Evolutionary conservation across 1,284 basidiomycete species (phyloP).

Genomic region (Apiotrichum gamsii): DNA sequence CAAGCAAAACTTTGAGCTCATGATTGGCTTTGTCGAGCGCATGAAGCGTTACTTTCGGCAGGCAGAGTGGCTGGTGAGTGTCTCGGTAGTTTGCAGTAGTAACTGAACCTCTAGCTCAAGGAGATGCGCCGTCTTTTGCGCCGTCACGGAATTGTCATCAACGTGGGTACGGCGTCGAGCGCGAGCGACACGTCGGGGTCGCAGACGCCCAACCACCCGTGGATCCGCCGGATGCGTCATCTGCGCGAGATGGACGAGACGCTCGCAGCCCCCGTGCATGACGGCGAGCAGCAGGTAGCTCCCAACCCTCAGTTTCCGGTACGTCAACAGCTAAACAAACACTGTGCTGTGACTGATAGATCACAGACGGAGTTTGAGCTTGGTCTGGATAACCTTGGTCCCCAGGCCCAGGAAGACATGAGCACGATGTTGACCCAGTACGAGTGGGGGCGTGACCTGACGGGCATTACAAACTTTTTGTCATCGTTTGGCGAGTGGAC

Average conservation of each 20-base stretch:
- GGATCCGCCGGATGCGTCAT: not conserved
- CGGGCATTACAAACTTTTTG: not conserved
- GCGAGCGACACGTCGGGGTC: not conserved
- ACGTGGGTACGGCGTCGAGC: not conserved
- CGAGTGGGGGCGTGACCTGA: not conserved
- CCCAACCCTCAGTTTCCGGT: no score
- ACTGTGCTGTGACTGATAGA: no score
- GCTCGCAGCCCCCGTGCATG: not conserved
- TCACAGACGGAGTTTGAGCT: no score
- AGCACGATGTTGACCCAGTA: not conserved
- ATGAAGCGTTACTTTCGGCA: slow-evolving; percentile 5
- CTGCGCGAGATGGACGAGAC: not conserved
- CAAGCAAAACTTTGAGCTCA: slow-evolving; percentile 6
- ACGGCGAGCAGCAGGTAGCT: no score
- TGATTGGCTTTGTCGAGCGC: slow-evolving; percentile 4
- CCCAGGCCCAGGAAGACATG: not conserved
- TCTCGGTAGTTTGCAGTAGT: no score
- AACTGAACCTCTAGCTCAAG: slow-evolving; percentile 4
- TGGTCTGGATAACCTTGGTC: not conserved
- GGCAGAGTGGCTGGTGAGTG: slow-evolving; percentile 6
- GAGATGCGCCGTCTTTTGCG: slow-evolving; percentile 12
- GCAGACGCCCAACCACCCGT: not conserved
- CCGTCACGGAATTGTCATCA: slow-evolving; percentile 10
- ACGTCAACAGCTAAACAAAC: no score
- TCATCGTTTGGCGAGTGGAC: not conserved